A percentile compares a stretch with the other conserved stretches of the same genome.
Conservation (phyloP, 1,139 yeast species). For the Debaryomyces coudertii region DNA sequence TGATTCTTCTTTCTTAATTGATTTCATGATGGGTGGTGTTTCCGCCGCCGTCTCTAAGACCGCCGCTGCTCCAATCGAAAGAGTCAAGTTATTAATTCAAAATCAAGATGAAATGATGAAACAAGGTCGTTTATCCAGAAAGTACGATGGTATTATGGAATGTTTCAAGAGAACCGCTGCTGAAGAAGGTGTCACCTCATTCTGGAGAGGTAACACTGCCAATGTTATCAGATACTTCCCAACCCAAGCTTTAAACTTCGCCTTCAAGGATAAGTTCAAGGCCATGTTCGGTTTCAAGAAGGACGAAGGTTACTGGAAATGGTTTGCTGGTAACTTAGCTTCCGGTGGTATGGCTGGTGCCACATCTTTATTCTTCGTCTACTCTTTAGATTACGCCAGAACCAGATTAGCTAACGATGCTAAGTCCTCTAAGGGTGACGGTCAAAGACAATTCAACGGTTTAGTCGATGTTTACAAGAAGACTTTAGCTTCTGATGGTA, state of each 20-base stretch:
- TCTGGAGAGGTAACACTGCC: conserved; percentile 64
- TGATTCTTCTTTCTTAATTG: conserved; percentile 36
- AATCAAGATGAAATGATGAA: conserved; percentile 58
- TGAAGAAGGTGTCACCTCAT: conserved; percentile 53
- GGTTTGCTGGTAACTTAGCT: conserved; percentile 60
- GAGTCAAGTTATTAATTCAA: conserved; percentile 57
- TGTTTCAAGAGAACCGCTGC: conserved; percentile 58
- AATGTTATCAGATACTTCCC: conserved; percentile 60
- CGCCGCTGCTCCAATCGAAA: conserved; percentile 59
- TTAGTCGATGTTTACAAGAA: conserved; percentile 56
- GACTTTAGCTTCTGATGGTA: conserved; percentile 58
- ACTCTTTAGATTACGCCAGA: conserved; percentile 59
- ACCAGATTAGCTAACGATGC: conserved; percentile 60
- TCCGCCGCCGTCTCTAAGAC: conserved; percentile 61
- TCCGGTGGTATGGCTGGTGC: conserved; percentile 62
- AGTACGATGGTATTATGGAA: conserved; percentile 54
- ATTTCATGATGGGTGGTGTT: conserved; percentile 59
- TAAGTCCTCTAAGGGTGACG: conserved; percentile 53
- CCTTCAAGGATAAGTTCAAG: conserved; percentile 58
- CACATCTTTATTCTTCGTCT: conserved; percentile 56
- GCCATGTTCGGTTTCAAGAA: conserved; percentile 56
- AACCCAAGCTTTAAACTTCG: conserved; percentile 57
- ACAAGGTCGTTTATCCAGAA: conserved; percentile 55
- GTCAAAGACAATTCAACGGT: conserved; percentile 56
- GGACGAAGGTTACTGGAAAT: conserved; percentile 52